Conservation (phyloP, 2,329 filamentous ascomycete genomes). For the Fusarium zealandicum region DNA sequence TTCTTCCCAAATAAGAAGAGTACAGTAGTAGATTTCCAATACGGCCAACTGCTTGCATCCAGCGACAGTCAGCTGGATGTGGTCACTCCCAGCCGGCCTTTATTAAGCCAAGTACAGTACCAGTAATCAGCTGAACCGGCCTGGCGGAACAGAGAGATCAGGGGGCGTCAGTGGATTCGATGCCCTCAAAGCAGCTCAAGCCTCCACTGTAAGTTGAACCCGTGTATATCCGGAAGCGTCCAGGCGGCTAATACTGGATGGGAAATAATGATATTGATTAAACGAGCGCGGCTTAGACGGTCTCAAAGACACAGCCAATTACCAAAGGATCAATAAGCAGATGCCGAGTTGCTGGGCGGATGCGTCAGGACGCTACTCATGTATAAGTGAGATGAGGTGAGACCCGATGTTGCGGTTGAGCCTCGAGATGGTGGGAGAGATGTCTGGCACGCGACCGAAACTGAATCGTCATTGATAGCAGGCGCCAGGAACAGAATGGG, state of each 20-base stretch:
- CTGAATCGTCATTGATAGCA: constrained; percentile 19
- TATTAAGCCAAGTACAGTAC: not conserved
- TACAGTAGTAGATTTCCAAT: not conserved
- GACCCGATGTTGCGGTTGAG: constrained; percentile 14
- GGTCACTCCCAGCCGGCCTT: constrained; percentile 17
- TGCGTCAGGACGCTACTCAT: constrained; percentile 23
- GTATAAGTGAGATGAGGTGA: constrained; percentile 29
- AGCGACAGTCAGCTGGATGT: constrained; percentile 30
- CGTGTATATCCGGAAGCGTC: constrained; percentile 22
- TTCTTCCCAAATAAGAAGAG: constrained; percentile 20
- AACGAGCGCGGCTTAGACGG: not conserved
- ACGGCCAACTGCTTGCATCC: constrained; percentile 32
- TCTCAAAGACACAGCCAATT: not conserved
- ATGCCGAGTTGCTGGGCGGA: constrained; percentile 5
- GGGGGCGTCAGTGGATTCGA: constrained; percentile 3
- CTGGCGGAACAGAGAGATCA: constrained; percentile 3
- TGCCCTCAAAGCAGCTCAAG: constrained; percentile 1
- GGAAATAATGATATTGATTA: constrained; percentile 5
- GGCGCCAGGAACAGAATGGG: not conserved
- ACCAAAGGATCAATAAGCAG: not conserved
- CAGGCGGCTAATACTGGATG: constrained; percentile 17
- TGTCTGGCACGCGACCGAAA: constrained; percentile 30
- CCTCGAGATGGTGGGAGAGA: constrained; percentile 17
- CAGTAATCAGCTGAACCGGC: constrained; percentile 3
- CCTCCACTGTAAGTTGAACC: constrained; percentile 10